Evolutionary conservation across 495 filamentous ascomycete genomes (phyloP).

Genomic region (Lineolata rhizophorae): DNA sequence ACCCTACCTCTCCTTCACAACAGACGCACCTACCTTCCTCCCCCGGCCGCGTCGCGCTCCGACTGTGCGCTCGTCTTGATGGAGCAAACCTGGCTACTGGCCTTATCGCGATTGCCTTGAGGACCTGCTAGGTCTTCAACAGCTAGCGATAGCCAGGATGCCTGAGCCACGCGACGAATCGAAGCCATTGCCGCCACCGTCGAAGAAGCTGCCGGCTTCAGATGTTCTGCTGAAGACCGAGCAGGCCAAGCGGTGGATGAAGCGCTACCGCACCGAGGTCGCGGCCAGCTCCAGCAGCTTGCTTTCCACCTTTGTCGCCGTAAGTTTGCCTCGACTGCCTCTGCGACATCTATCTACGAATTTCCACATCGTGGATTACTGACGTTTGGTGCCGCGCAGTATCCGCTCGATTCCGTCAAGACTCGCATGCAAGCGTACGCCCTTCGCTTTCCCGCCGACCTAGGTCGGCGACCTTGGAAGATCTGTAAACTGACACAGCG

Average conservation of each 20-base stretch:
- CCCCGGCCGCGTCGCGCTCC: no score
- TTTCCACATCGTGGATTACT: slow-evolving; percentile 3
- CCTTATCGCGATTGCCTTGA: slow-evolving; percentile 36
- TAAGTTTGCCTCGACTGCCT: slow-evolving; percentile 13
- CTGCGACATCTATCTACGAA: not conserved
- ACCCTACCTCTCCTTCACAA: no score
- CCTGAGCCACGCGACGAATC: slow-evolving; percentile 20
- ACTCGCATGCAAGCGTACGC: slow-evolving; percentile 57
- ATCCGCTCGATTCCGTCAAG: slow-evolving; percentile 68
- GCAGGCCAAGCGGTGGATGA: slow-evolving; percentile 38
- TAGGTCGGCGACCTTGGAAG: no score
- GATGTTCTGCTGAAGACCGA: no score
- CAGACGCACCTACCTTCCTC: no score
- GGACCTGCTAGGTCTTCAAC: slow-evolving; percentile 30
- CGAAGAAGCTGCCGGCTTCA: slow-evolving; percentile 3
- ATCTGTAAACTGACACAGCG: no score
- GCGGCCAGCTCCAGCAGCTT: slow-evolving; percentile 54
- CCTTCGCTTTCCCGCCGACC: not conserved
- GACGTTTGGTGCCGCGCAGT: slow-evolving; percentile 27
- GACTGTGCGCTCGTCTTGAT: no score
- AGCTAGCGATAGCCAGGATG: slow-evolving; percentile 21
- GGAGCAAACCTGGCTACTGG: slow-evolving; percentile 34
- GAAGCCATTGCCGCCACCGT: not conserved
- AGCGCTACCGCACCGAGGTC: slow-evolving; percentile 58
- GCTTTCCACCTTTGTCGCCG: slow-evolving; percentile 46